These are phyloP conservation scores for Aspergillus asperescens DNA, from an alignment of 495 filamentous ascomycete genomes.

Conservation along the genomic window DNA sequence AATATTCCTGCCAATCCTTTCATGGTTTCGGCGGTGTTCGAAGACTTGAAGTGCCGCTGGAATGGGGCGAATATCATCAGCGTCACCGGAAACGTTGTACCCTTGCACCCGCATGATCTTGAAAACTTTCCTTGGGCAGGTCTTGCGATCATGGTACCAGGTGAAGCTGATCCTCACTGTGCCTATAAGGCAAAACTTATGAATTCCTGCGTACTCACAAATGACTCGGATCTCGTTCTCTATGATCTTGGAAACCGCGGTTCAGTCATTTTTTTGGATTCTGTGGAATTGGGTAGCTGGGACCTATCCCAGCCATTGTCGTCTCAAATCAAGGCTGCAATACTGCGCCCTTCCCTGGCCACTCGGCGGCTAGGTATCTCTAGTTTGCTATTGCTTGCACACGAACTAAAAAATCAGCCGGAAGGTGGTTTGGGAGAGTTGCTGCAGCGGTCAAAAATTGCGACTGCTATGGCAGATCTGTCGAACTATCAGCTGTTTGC, in stretches of 20 bases:
- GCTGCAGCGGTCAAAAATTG: constrained; percentile 26
- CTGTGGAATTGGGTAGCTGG: constrained; percentile 28
- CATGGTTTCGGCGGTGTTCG: constrained; percentile 62
- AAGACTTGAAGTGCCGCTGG: constrained; percentile 48
- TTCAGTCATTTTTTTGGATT: constrained; percentile 54
- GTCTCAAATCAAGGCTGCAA: constrained; percentile 30
- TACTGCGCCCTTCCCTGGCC: constrained; percentile 33
- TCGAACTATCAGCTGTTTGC: constrained; percentile 39
- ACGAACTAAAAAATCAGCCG: constrained; percentile 26
- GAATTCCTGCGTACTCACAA: constrained; percentile 55
- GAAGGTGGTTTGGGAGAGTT: constrained; percentile 27
- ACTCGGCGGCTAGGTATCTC: constrained; percentile 34
- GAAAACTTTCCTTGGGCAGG: constrained; percentile 41
- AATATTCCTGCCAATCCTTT: constrained; percentile 55
- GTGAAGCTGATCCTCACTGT: constrained; percentile 69
- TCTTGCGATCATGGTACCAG: constrained; percentile 53
- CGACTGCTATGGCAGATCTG: constrained; percentile 4
- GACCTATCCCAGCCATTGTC: constrained; percentile 13
- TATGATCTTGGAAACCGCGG: constrained; percentile 57
- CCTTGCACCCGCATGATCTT: not conserved
- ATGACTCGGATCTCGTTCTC: constrained; percentile 70
- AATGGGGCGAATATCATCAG: constrained; percentile 20
- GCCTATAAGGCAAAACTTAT: constrained; percentile 47
- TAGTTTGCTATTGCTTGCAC: constrained; percentile 32
- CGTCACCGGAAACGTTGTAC: constrained; percentile 9